Conservation (phyloP, 2,329 filamentous ascomycete species). For the Aspergillus quadricinctus region DNA sequence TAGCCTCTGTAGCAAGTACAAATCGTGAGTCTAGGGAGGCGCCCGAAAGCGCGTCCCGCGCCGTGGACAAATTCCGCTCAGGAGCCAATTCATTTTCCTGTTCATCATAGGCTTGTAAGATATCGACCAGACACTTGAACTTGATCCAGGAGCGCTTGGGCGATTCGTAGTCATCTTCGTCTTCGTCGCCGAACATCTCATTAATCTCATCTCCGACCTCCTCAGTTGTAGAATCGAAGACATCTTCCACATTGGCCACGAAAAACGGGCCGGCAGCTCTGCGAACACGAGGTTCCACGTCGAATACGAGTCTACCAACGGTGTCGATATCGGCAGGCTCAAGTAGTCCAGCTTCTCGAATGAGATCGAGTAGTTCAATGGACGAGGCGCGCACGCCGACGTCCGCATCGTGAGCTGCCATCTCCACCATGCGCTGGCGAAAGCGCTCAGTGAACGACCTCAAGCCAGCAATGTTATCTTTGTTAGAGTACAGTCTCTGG, state of each 20-base stretch:
- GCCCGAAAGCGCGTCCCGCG: slow-evolving; percentile 50
- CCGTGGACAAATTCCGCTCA: slow-evolving; percentile 18
- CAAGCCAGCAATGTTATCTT: slow-evolving; percentile 69
- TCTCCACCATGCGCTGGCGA: slow-evolving; percentile 80
- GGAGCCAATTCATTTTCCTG: slow-evolving; percentile 45
- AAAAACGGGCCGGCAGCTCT: slow-evolving; percentile 91
- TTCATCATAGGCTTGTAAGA: slow-evolving; percentile 73
- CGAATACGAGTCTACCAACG: slow-evolving; percentile 83
- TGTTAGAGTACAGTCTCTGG: slow-evolving; percentile 70
- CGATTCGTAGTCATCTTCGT: slow-evolving; percentile 65
- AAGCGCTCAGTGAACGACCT: slow-evolving; percentile 94
- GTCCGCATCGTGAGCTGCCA: slow-evolving; percentile 83
- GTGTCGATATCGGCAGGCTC: slow-evolving; percentile 89
- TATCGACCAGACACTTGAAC: slow-evolving; percentile 84
- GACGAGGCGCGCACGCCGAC: slow-evolving; percentile 72
- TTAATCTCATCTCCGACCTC: slow-evolving; percentile 77
- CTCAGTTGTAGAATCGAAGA: slow-evolving; percentile 73
- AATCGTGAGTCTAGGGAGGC: slow-evolving; percentile 73
- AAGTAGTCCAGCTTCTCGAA: slow-evolving; percentile 79
- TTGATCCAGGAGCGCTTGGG: slow-evolving; percentile 83
- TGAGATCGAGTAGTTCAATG: slow-evolving; percentile 74
- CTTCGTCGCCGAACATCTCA: slow-evolving; percentile 71
- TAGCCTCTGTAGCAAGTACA: slow-evolving; percentile 75
- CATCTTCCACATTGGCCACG: slow-evolving; percentile 76
- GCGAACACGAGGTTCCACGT: slow-evolving; percentile 76